These are phyloP conservation scores for Kodamaea fukazawae DNA, from an alignment of 805 yeast species.

Conservation along the genomic window DNA sequence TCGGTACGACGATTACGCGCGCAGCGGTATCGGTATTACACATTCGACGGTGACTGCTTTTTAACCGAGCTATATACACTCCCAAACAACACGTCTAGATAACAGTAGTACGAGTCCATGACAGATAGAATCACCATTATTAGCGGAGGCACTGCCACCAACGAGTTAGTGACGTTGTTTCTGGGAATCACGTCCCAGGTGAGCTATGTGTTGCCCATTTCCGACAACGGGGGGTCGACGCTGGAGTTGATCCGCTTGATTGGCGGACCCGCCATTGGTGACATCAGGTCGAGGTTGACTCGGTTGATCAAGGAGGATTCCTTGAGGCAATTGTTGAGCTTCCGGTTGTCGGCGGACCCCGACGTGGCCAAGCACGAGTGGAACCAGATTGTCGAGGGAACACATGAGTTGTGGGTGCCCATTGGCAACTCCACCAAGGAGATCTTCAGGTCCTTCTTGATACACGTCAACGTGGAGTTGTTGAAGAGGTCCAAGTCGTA, in stretches of 20 bases:
- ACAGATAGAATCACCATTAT: slow-evolving; percentile 36
- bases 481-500: slow-evolving; percentile 55
- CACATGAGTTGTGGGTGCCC: slow-evolving; percentile 63
- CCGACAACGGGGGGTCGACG: slow-evolving; percentile 94
- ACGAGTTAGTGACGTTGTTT: slow-evolving; percentile 64
- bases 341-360: slow-evolving; percentile 49
- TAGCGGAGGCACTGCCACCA: slow-evolving; percentile 90
- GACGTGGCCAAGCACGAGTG: slow-evolving; percentile 65
- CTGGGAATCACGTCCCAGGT: slow-evolving; percentile 43
- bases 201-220: slow-evolving; percentile 74
- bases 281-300: slow-evolving; percentile 76
- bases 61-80: slow-evolving; percentile 21
- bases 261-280: slow-evolving; percentile 97
- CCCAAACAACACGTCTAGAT: neutral
- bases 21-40: slow-evolving; percentile 37
- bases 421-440: slow-evolving; percentile 63
- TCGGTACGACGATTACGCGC: too few relatives aligned
- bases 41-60: slow-evolving; percentile 38
- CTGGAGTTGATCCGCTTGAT: slow-evolving; percentile 80
- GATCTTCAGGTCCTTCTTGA: slow-evolving; percentile 70
- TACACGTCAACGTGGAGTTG: slow-evolving; percentile 76
- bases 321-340: slow-evolving; percentile 36
- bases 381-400: slow-evolving; percentile 75
- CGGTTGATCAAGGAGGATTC: slow-evolving; percentile 61
- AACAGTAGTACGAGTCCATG: neutral